Base-by-base conservation (phyloP, 352 stramenopile genomes). In the Phytophthora kernoviae region DNA sequence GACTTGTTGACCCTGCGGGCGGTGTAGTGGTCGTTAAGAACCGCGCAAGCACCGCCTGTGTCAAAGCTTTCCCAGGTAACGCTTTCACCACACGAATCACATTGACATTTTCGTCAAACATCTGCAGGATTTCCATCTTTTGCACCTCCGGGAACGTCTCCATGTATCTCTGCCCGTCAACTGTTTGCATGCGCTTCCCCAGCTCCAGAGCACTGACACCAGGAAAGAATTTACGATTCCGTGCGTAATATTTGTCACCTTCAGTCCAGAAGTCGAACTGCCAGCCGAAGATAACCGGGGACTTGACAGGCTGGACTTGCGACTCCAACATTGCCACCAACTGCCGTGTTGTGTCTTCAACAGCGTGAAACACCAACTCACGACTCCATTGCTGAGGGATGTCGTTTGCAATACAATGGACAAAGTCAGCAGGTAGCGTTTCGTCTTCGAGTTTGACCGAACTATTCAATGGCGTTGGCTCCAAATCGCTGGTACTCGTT, bases 221-320 rank as follows among this genome's bases (percentile, higher is more conserved):
- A 5, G 66, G 73, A 60, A 87, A 90, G 53, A 90, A 90, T 64
- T 90, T 90, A 52, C 65, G 58, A 6, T 77, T 76, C 39, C 72
- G 78, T 14, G 71, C 80, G n/a, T 68, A 90, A 51, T 85, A 90
- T 34, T 65, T 72, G 40, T 70, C 42, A 14, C 71, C 73, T 47
- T 83, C 59, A 22, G 70, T 48, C 80, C 80, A 90, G 15, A 90
- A 85, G 40, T 83, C 68, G 46, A 90, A 87, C 26, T 79, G 67
- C 80, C 80, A 90, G 40, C 77, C 77, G 20, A 90, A 88, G 22
- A 79, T 79, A 5, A 74, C 54, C n/a, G 71, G 66, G 18, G 68
- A 71, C 44, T 84, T 74, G 41, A 68, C 74, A 0, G 68, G 64
- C 9, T 68, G 55, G 21, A 62, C 39, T 1, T 66, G 48, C 4